Percentiles rank a stretch among this genome's conserved stretches.
These are phyloP conservation scores for Torulaspora quercuum DNA, from an alignment of 805 yeast species.

Conservation along the genomic window DNA sequence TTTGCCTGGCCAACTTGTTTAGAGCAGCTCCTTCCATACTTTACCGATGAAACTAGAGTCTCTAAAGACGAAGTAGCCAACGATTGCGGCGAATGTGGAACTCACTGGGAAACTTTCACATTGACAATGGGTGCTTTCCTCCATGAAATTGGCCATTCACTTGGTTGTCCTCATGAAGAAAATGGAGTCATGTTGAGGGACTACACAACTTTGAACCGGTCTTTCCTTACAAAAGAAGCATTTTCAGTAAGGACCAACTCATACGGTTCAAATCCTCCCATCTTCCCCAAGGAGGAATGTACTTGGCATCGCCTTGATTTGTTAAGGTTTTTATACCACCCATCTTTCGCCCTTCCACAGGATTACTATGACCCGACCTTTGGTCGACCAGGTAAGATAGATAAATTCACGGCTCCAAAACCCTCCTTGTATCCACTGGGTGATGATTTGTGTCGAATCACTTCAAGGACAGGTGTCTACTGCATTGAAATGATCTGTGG, in stretches of 20 bases:
- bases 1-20: conserved; percentile 89
- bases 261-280: conserved; percentile 46
- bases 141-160: conserved; percentile 90
- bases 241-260: conserved; percentile 51
- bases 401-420: conserved; percentile 22
- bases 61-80: conserved; percentile 77
- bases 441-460: conserved; percentile 43
- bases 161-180: conserved; percentile 91
- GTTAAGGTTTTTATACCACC: conserved; percentile 75
- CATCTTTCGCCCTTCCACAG: conserved; percentile 66
- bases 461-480: conserved; percentile 65
- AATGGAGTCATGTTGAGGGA: conserved; percentile 89
- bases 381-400: conserved; percentile 36
- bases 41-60: conserved; percentile 67
- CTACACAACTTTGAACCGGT: conserved; percentile 74
- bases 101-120: conserved; percentile 86
- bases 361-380: conserved; percentile 52
- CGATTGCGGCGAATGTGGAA: conserved; percentile 78
- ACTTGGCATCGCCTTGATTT: conserved; percentile 85
- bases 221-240: conserved; percentile 71
- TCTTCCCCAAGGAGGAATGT: conserved; percentile 62
- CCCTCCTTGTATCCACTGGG: conserved; percentile 49
- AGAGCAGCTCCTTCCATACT: conserved; percentile 64
- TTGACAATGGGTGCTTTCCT: conserved; percentile 88
- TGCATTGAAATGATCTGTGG: conserved; percentile 67